Percentiles rank a stretch among this genome's conserved stretches.
These are phyloP conservation scores for Claviceps sp. DNA, from an alignment of 2,329 filamentous ascomycete species.

Conservation along the genomic window DNA sequence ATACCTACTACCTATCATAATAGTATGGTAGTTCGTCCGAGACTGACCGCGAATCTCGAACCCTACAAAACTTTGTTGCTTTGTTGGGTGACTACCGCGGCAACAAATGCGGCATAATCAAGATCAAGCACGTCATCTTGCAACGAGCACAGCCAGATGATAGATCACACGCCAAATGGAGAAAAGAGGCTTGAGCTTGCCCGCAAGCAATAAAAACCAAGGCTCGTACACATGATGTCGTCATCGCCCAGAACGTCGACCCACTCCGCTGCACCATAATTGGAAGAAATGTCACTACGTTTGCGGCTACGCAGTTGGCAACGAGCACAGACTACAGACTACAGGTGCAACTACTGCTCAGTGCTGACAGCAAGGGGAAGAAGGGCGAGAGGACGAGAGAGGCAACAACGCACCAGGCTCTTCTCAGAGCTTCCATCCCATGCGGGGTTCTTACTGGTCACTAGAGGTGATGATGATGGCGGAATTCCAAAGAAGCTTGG, in stretches of 20 bases:
- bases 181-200: neutral
- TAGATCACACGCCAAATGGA: neutral
- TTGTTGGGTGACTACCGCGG: neutral
- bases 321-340: too few species aligned
- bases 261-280: too few species aligned
- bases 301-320: too few species aligned
- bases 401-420: too few species aligned
- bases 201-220: neutral
- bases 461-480: neutral
- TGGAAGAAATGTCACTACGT: too few species aligned
- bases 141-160: neutral
- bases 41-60: too few species aligned
- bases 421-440: too few species aligned
- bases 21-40: too few species aligned
- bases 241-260: neutral
- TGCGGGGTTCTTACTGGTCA: neutral
- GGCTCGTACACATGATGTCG: neutral
- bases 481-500: neutral
- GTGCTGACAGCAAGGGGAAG: too few species aligned
- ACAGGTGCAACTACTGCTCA: too few species aligned
- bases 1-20: too few species aligned
- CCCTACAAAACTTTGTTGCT: neutral
- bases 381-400: too few species aligned
- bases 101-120: neutral
- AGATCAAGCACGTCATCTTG: neutral